Base-by-base conservation (phyloP, 805 yeast genomes). In the Barnettozyma siamensis region DNA sequence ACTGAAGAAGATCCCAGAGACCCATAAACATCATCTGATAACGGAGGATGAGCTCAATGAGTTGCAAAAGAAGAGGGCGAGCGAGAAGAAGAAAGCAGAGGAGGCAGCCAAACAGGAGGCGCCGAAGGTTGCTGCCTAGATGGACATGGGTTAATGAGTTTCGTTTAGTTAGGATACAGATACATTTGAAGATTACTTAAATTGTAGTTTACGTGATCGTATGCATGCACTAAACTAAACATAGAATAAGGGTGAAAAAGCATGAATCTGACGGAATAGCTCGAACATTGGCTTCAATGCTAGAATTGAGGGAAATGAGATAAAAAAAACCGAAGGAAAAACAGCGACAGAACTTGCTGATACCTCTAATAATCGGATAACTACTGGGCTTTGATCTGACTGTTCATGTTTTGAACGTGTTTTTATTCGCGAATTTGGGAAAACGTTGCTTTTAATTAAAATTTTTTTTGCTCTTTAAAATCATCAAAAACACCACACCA, bases 11-110 rank as follows among this genome's bases (percentile, higher is more conserved):
- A 52, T 50, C 5, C 63, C 65, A 15, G 45, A 49, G 31, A 69
- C 69, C 33, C 89, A 84, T 55, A 63, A 56, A 4, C 94, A 84
- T 59, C 85, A 81, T 60, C 65, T 84, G 49, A 67, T 83, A 12
- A 77, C 87, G 0, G 88, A 80, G 49, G 82, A 78, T 17, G 83
- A 81, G 35, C 59, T 81, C 41, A 62, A 57, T 12, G 66, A 63
- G 34, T 37, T 69, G 27, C 69, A 70, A 45, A 64, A 60, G 16
- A 66, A 60, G 27, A 61, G 62, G 27, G 55, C 37, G 12, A 26
- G 58, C 37, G 57, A 54, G 31, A 56, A 54, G 44, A 55, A 59
- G 40, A 51, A 51, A 31, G 19, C 31, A 3, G 38, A 38, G 13
- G 36, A 35, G 19, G 35, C 35, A 34, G 26, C 24, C 10, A 33